Evolutionary conservation across 1,284 basidiomycete species (phyloP).

Genomic region (Leccinum ponderosum): DNA sequence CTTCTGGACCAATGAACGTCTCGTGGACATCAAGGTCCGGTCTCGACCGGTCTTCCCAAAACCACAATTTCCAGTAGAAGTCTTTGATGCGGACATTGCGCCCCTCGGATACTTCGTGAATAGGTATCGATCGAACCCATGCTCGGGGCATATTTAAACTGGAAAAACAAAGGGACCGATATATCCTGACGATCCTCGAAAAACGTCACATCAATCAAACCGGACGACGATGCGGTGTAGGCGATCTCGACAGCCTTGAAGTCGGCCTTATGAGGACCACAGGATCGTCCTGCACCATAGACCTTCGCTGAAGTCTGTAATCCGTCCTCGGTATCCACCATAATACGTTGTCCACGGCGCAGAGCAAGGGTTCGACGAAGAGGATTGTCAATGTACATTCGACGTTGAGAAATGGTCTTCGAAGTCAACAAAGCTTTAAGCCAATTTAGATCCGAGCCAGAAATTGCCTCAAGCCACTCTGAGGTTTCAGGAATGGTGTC

Average conservation of each 20-base stretch:
- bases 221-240: conserved; percentile 55
- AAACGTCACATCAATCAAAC: conserved; percentile 74
- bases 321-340: conserved; percentile 52
- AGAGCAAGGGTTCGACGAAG: conserved; percentile 87
- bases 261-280: conserved; percentile 66
- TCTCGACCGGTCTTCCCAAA: conserved; percentile 78
- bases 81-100: conserved; percentile 94
- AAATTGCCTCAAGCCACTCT: conserved; percentile 85
- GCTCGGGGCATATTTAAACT: conserved; percentile 87
- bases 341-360: conserved; percentile 76
- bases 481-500: conserved; percentile 56
- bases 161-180: conserved; percentile 79
- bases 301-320: conserved; percentile 59
- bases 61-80: conserved; percentile 98
- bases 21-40: conserved; percentile 77
- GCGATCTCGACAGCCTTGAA: conserved; percentile 87
- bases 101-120: conserved; percentile 86
- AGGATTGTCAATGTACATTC: conserved; percentile 86
- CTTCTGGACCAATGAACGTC: conserved; percentile 82
- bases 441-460: conserved; percentile 84
- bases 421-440: conserved; percentile 84
- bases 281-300: conserved; percentile 81
- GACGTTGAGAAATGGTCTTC: conserved; percentile 83
- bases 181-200: conserved; percentile 83
- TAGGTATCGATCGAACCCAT: conserved; percentile 81